phyloP scores from a whole-genome alignment of 306 rosid genomes.

The Begonia loranthoides region DNA sequence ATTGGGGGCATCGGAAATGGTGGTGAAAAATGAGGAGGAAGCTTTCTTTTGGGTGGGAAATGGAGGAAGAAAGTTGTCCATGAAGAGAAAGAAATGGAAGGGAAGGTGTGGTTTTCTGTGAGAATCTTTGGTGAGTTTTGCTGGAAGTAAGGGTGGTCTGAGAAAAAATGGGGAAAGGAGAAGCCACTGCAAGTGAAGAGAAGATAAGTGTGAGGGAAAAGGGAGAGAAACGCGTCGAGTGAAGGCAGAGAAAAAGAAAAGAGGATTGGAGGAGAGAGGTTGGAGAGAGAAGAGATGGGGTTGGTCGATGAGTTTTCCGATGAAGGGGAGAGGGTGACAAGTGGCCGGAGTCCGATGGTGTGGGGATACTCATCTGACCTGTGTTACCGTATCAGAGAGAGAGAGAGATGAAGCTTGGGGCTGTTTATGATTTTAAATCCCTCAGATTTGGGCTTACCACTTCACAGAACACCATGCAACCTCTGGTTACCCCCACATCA shows the following conservation, averaged over 20 bases:
- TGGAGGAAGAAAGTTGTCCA: constrained; percentile 11
- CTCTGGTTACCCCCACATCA: background rate
- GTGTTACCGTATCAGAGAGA: background rate
- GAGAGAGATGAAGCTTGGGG: constrained; percentile 5
- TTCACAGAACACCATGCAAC: constrained; percentile 22
- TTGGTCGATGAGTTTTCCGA: constrained; percentile 3
- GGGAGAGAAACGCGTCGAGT: constrained; percentile 12
- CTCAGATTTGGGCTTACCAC: constrained; percentile 12
- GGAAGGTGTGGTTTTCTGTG: background rate
- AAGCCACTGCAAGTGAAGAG: constrained; percentile 11
- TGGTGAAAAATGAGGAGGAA: background rate
- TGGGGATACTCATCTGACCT: constrained; percentile 27
- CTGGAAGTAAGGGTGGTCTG: background rate
- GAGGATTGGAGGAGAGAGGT: background rate
- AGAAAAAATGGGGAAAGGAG: constrained; percentile 4
- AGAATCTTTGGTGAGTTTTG: constrained; percentile 1
- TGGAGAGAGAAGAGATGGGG: background rate
- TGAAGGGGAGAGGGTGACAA: constrained; percentile 24
- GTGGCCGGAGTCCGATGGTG: constrained; percentile 26
- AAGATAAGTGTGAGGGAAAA: constrained; percentile 16
- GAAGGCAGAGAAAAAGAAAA: background rate
- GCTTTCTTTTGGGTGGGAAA: background rate
- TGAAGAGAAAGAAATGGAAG: constrained; percentile 2
- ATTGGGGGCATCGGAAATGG: background rate
- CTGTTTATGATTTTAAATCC: constrained; percentile 12